phyloP scores from a whole-genome alignment of 106 monocot species.

The Dendrobium chrysotoxum region DNA sequence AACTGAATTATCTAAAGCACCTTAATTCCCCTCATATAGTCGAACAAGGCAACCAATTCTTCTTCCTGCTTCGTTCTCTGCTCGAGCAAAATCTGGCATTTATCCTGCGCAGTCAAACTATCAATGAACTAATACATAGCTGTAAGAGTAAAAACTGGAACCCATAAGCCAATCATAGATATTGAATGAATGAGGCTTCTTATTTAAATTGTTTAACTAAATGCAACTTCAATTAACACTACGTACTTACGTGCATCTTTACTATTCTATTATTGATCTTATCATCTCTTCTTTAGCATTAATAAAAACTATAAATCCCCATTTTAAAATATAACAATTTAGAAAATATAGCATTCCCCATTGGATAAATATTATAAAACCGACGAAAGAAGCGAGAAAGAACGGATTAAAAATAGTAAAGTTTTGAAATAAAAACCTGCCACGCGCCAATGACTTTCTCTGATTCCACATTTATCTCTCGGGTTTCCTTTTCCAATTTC shows the following conservation, averaged over 20 bases:
- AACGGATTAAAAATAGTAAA: background rate
- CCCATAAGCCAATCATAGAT: background rate
- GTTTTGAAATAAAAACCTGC: slow-evolving; percentile 10
- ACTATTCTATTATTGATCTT: no score
- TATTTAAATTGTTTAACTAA: background rate
- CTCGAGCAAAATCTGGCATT: slow-evolving; percentile 27
- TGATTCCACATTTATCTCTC: background rate
- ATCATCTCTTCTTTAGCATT: no score
- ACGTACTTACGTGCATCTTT: no score
- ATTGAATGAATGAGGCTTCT: background rate
- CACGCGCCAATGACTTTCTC: background rate
- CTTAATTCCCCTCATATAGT: slow-evolving; percentile 33
- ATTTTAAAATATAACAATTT: background rate
- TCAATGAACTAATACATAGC: no score
- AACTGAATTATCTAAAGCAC: background rate
- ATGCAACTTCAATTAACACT: background rate
- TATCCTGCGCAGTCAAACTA: slow-evolving; percentile 24
- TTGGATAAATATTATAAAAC: no score
- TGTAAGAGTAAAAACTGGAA: no score
- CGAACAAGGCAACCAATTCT: slow-evolving; percentile 28
- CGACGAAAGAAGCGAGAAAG: no score
- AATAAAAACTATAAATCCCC: no score
- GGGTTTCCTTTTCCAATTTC: slow-evolving; percentile 21
- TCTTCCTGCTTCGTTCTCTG: slow-evolving; percentile 45
- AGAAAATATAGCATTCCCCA: no score